Evolutionary conservation across 2,329 filamentous ascomycete species (phyloP), one percentile per base, ranked within the genome.

Genomic region (Epicoccum sorghinum): DNA sequence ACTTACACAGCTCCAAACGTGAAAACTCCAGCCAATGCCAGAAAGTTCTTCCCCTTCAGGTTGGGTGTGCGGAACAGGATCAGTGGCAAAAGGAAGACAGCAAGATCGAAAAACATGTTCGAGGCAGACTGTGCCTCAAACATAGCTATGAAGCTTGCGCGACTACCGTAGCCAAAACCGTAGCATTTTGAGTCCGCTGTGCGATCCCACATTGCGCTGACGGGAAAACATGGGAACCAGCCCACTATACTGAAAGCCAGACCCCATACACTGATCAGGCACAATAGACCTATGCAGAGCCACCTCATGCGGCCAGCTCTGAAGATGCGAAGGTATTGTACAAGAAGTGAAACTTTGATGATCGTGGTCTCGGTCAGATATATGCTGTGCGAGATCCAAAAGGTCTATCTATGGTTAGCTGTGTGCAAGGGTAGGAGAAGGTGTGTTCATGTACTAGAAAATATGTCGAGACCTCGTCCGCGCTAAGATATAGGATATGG

Each of bases 271-370:
- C 42, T 56, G 22, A 72, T 62, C 4, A 70, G 9, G 3, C 45
- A 56, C 5, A 72, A 52, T 2, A 70, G 55, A 9, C 38, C 23
- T 7, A 71, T 41, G 36, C 70, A 72, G 4, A 66, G 47, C 62
- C 62, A 68, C 32, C 64, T 64, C 66, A 69, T 71, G 10, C 25
- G 47, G 2, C 67, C 68, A 2, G 65, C 63, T 42, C 67, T 68
- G 65, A 74, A 75, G 13, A 75, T 70, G 30, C 73, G 73, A 7
- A 74, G 61, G 42, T 74, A 75, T 52, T 75, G 73, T 12, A 71
- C 33, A 0, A 75, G 64, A 4, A 75, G 57, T 2, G 73, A 71
- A 3, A 72, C 41, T 45, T 75, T 75, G 63, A 75, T 73, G 18
- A 74, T 22, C 12, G 65, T 59, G 6, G 66, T 70, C 18, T 72